These are phyloP conservation scores for Solanum pimpinellifolium DNA, from an alignment of 257 asterid genomes.

Conservation along the genomic window DNA sequence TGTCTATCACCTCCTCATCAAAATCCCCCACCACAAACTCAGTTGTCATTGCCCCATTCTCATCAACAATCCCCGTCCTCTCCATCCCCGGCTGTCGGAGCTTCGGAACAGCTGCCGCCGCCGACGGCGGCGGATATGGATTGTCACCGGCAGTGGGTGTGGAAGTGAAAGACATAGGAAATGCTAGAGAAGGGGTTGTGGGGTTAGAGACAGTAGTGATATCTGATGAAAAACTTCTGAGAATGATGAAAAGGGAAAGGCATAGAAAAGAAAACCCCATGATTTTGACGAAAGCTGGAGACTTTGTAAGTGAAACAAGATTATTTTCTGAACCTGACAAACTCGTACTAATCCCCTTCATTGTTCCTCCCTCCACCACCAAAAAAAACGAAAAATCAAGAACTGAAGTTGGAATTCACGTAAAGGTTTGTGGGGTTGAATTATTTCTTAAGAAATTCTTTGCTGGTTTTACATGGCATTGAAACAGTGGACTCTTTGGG, in stretches of 20 bases:
- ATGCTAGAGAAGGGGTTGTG: background rate
- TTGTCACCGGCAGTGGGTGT: background rate
- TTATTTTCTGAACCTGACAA: slow-evolving; percentile 9
- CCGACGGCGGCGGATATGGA: slow-evolving; percentile 3
- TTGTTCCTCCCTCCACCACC: background rate
- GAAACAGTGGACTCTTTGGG: background rate
- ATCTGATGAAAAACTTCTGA: slow-evolving; percentile 14
- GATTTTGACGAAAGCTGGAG: slow-evolving; percentile 22
- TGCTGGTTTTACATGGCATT: background rate
- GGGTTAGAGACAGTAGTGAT: background rate
- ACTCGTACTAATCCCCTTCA: background rate
- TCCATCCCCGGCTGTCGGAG: background rate
- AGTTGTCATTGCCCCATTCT: slow-evolving; percentile 45
- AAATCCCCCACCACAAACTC: slow-evolving; percentile 46
- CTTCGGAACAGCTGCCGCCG: background rate
- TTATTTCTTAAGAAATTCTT: background rate
- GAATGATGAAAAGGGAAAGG: slow-evolving; percentile 23
- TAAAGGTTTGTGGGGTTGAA: background rate
- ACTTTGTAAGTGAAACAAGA: background rate
- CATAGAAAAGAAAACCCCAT: slow-evolving; percentile 24
- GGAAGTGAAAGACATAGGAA: background rate
- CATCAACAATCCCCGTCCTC: slow-evolving; percentile 55
- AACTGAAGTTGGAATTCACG: background rate
- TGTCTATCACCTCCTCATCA: slow-evolving; percentile 27
- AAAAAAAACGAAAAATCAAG: background rate